A percentile compares a stretch with the other conserved stretches of the same genome.
phyloP scores from a whole-genome alignment of 768 basidiomycete species.

The Xerocomellus intermedius region DNA sequence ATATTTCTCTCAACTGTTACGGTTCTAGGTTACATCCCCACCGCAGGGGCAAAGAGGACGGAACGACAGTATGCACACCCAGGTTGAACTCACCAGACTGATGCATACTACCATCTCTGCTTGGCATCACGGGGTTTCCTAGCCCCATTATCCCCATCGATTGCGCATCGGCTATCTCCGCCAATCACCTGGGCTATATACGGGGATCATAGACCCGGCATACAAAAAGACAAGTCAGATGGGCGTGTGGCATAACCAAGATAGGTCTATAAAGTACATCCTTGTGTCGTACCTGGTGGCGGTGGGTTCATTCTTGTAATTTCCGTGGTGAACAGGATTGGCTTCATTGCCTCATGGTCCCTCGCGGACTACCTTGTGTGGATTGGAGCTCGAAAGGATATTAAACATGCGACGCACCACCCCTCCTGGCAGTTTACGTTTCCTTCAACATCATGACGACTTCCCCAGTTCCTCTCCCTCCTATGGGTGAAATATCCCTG shows the following conservation, averaged over 20 bases:
- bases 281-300: constrained; percentile 6
- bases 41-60: not conserved
- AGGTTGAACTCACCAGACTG: not conserved
- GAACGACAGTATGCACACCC: not conserved
- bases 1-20: not conserved
- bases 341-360: not conserved
- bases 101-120: not conserved
- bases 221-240: not conserved
- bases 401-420: not conserved
- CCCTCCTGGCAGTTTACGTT: not conserved
- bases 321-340: not conserved
- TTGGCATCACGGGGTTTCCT: not conserved
- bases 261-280: not conserved
- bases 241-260: not conserved
- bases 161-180: not conserved
- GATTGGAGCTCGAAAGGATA: not conserved
- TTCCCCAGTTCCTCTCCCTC: not conserved
- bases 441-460: constrained; percentile 6
- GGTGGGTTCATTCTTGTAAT: not conserved
- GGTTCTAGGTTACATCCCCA: not conserved
- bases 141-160: not conserved
- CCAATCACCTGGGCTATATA: not conserved
- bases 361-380: not conserved
- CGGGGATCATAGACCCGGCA: not conserved
- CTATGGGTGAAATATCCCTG: constrained; percentile 14